Base-by-base conservation (phyloP, 2,329 filamentous ascomycete genomes). In the Drechslera avenae region DNA sequence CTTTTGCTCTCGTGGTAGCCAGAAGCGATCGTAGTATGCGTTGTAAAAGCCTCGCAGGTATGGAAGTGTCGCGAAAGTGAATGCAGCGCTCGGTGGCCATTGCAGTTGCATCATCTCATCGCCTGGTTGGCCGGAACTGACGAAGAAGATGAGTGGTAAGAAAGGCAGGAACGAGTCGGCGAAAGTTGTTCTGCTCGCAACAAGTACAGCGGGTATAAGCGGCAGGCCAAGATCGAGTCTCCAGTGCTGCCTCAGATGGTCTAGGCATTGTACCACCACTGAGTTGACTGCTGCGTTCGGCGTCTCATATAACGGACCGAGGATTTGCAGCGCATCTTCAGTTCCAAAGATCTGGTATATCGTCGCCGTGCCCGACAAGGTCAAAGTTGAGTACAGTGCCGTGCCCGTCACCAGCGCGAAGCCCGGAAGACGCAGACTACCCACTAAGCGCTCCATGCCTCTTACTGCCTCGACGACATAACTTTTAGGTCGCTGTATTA, bases 401-500 rank as follows among this genome's bases (percentile, higher is more conserved):
- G 80, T 77, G 32, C 81, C 81, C 9, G 79, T 73, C 17, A 79
- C 73, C 16, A 84, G 68, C 13, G 88, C 80, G 36, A 85, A 81
- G 2, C 86, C 79, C 4, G 94, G 83, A 4, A 92, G 71, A 17
- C 88, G 79, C 9, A 90, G 78, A 28, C 71, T 81, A 57, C 75
- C 83, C 68, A 79, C 86, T 72, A 76, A 68, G 31, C 78, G 76
- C 62, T 87, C 81, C 8, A 89, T 57, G 13, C 77, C 71, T 42
- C 88, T 83, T 54, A 86, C 82, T 0, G 86, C 64, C 45, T 87
- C 83, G 21, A 97, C 85, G 17, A 94, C 74, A 17, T 84, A 78
- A 66, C 92, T 91, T 64, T 82, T 84, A 12, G 89, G 89, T 40
- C 92, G 86, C 42, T 87, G 83, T 21, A 97, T 79, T 44, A 83